Percentiles rank a stretch among this genome's conserved stretches.
These are phyloP conservation scores for Zelopaecilomyces penicillatus DNA, from an alignment of 2,329 filamentous ascomycete genomes.

Conservation along the genomic window DNA sequence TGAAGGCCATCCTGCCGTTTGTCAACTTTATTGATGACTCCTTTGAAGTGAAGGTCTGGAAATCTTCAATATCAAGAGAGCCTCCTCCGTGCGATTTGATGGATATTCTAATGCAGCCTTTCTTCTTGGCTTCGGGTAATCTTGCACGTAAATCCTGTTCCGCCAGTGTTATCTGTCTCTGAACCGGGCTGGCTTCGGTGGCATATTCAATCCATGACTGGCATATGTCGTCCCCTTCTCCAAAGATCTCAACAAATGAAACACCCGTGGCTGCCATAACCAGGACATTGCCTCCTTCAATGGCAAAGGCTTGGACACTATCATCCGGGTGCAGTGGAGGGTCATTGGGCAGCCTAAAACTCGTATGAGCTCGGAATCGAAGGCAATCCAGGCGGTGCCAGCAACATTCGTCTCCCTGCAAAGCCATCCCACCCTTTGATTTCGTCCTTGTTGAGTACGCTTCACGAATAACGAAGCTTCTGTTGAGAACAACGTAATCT, in stretches of 20 bases:
- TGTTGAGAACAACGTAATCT: conserved; percentile 77
- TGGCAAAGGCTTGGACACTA: conserved; percentile 77
- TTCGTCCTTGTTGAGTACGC: conserved; percentile 82
- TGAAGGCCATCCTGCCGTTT: conserved; percentile 61
- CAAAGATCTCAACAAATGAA: conserved; percentile 75
- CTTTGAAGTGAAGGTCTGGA: conserved; percentile 63
- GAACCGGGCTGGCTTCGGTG: conserved; percentile 51
- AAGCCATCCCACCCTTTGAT: conserved; percentile 67
- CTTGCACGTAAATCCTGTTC: conserved; percentile 66
- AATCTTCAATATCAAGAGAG: conserved; percentile 67
- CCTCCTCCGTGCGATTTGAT: conserved; percentile 72
- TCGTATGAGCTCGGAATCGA: conserved; percentile 82
- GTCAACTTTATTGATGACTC: conserved; percentile 65
- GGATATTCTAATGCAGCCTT: conserved; percentile 60
- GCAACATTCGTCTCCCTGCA: conserved; percentile 72
- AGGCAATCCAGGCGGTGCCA: conserved; percentile 89
- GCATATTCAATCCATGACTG: conserved; percentile 74
- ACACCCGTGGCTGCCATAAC: conserved; percentile 75
- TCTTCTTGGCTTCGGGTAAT: conserved; percentile 64
- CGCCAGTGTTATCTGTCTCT: conserved; percentile 64
- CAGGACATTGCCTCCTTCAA: conserved; percentile 68
- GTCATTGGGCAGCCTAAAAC: conserved; percentile 79
- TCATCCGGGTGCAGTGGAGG: conserved; percentile 54
- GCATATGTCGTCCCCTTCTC: conserved; percentile 73
- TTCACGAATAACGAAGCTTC: conserved; percentile 73